Base-by-base conservation (phyloP, 345 rosid species). In the Eucalyptus rudis region DNA sequence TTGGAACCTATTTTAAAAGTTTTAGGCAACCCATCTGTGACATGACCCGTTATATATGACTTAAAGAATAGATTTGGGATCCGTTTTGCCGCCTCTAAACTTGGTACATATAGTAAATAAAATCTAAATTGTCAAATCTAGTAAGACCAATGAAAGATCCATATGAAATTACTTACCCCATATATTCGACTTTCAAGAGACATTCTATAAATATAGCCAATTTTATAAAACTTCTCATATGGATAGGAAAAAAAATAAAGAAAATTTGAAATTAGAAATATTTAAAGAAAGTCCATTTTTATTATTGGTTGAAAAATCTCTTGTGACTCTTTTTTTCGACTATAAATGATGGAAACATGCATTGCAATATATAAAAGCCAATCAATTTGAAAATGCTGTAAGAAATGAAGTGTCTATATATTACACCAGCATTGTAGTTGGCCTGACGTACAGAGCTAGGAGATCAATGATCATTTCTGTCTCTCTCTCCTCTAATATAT, bases 71-170 rank as follows among this genome's bases (percentile, higher is more conserved):
- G 5, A 29, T 29, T 29, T 13, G 0, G 36, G 76, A 4, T 33
- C 0, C 0, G 1, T 71, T 19, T 71, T 19, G 13, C 24, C 13
- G 2, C 14, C 13, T 36, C 45, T 71, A 36, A 7, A 62, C 2
- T 7, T 3, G 20, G 6, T 1, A 64, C 36, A n/a, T 64, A n/a
- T 64, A 15, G 0, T 64, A 64, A 14, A 64, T 64, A 40, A 64
- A n/a, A 64, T 64, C 5, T 31, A 31, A 7, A 64, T 64, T 17
- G 0, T n/a, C 76, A n/a, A n/a, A 13, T 29, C 10, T n/a, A 0
- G 1, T 64, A 64, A 29, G 19, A 7, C 10, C 33, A 13, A 29
- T 0, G 0, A 64, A 0, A 64, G 33, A n/a, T 7, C 36, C 71
- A 4, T 29, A 5, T 24, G n/a, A 25, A 59, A 59, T 52, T 52